A percentile compares a stretch with the other conserved stretches of the same genome.
These are phyloP conservation scores for Zostera marina DNA, from an alignment of 116 monocot species.

Conservation along the genomic window DNA sequence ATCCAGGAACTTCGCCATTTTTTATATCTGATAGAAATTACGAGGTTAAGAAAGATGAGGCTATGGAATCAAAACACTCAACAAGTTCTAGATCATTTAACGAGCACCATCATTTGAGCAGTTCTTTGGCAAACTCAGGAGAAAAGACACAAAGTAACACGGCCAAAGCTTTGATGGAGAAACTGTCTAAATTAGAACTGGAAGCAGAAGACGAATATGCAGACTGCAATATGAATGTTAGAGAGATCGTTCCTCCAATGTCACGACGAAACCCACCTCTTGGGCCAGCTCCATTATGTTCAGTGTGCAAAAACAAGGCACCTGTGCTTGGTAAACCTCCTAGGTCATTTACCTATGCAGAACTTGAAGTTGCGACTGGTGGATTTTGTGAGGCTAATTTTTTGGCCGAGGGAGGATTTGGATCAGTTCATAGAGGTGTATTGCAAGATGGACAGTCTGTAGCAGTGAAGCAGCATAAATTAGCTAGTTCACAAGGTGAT, in stretches of 20 bases:
- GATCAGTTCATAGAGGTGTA: slow-evolving; percentile 70
- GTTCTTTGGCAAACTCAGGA: slow-evolving; percentile 18
- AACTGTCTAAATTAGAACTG: slow-evolving; percentile 27
- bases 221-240: slow-evolving; percentile 24
- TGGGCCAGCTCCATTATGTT: slow-evolving; percentile 77
- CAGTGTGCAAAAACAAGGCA: slow-evolving; percentile 69
- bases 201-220: slow-evolving; percentile 21
- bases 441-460: slow-evolving; percentile 63
- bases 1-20: slow-evolving; percentile 77
- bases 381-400: slow-evolving; percentile 73
- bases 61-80: slow-evolving; percentile 8
- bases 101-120: slow-evolving; percentile 11
- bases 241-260: slow-evolving; percentile 36
- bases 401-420: slow-evolving; percentile 86
- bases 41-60: slow-evolving; percentile 22
- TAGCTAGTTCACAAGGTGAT: slow-evolving; percentile 81
- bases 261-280: slow-evolving; percentile 24
- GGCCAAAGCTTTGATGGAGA: slow-evolving; percentile 31
- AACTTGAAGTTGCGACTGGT: slow-evolving; percentile 68
- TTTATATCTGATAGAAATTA: slow-evolving; percentile 30
- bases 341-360: slow-evolving; percentile 59
- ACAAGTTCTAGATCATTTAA: slow-evolving; percentile 40
- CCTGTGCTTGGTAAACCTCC: slow-evolving; percentile 87
- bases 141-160: slow-evolving; percentile 19
- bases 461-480: slow-evolving; percentile 81